phyloP scores from a whole-genome alignment of 163 green algal species.

The Scenedesmus sp. region DNA sequence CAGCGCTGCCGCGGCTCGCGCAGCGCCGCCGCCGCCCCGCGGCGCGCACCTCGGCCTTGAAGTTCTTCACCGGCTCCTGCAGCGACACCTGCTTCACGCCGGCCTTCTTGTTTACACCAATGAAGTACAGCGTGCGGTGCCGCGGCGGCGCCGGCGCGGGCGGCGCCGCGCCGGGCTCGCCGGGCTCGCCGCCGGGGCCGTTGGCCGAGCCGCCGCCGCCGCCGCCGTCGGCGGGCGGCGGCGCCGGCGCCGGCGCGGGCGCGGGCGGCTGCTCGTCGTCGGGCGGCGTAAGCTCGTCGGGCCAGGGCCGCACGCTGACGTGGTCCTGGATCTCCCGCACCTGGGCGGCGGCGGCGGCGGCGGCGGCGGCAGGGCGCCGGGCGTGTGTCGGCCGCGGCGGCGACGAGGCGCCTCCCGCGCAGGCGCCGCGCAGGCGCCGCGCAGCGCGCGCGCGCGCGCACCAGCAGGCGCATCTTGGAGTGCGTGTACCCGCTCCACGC shows the following conservation, averaged over 20 bases:
- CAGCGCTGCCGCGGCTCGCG: too few species aligned
- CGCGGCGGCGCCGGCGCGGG: background rate
- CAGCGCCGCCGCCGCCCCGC: too few species aligned
- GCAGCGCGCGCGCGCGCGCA: too few species aligned
- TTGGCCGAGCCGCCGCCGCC: background rate
- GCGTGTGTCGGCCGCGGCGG: background rate
- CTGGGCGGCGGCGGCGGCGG: too few species aligned
- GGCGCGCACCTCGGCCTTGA: constrained; percentile 50
- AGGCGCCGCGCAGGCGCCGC: too few species aligned
- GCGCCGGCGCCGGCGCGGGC: background rate
- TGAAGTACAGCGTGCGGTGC: background rate
- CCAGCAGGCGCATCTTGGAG: constrained; percentile 75
- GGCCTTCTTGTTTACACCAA: constrained; percentile 34
- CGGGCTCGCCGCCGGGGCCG: background rate
- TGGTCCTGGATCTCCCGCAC: constrained; percentile 66
- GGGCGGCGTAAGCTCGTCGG: constrained; percentile 57
- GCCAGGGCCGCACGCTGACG: constrained; percentile 77
- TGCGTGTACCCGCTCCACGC: constrained; percentile 86
- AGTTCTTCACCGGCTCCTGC: constrained; percentile 54
- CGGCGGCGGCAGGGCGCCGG: background rate
- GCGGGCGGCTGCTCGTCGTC: background rate
- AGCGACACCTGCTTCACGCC: constrained; percentile 52
- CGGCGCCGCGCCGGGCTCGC: background rate
- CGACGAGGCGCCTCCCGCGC: constrained; percentile 23
- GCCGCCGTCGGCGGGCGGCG: background rate